Conservation (phyloP, 305 asterid genomes). For the Fraxinus albicans region DNA sequence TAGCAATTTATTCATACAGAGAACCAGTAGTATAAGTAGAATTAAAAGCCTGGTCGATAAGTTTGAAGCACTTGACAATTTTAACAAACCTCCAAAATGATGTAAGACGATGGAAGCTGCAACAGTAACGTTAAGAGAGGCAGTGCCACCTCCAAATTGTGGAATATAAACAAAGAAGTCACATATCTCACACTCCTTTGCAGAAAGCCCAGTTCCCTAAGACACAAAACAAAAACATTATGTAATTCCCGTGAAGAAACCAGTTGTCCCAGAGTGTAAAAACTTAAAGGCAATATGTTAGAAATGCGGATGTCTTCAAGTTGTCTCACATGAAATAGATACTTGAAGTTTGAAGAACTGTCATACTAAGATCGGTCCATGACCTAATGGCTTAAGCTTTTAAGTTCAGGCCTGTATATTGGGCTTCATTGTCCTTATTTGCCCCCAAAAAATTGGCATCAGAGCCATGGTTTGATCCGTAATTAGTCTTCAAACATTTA, state of each 20-base stretch:
- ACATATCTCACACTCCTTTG: constrained; percentile 83
- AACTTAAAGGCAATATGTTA: not conserved
- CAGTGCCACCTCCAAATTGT: constrained; percentile 93
- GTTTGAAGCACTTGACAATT: not conserved
- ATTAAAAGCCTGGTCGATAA: not conserved
- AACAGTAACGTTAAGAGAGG: constrained; percentile 87
- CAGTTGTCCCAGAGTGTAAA: not conserved
- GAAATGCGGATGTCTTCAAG: not conserved
- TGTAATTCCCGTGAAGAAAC: not conserved
- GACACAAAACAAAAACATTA: not conserved
- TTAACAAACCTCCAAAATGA: constrained; percentile 75
- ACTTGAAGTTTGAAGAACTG: not conserved
- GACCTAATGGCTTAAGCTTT: not conserved
- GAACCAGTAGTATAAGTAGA: not conserved
- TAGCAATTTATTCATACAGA: not conserved
- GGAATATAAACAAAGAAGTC: constrained; percentile 92
- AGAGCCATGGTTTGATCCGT: not conserved
- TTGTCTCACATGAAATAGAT: not conserved
- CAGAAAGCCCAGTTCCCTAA: constrained; percentile 90
- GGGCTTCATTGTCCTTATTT: not conserved
- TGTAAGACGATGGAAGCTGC: constrained; percentile 93
- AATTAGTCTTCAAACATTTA: not conserved
- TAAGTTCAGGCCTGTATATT: not conserved
- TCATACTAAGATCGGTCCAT: not conserved
- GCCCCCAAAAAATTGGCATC: not conserved